Evolutionary conservation across 2,329 filamentous ascomycete genomes (phyloP).

Genomic region (Scleromitrula shiraiana): DNA sequence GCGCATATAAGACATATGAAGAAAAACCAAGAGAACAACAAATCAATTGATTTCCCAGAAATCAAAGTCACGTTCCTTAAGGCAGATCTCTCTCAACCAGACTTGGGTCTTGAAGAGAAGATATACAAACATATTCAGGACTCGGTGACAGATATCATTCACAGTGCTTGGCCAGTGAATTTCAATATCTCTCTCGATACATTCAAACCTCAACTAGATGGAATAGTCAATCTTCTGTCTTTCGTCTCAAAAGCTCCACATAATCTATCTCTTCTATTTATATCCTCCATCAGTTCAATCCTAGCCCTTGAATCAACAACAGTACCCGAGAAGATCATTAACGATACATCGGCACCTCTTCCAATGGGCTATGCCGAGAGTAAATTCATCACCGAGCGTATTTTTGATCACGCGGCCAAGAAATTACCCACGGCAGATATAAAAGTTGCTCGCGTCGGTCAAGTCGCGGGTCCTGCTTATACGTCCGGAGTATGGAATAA

Average conservation of each 20-base stretch:
- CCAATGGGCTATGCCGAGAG: slow-evolving; percentile 23
- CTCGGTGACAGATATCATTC: slow-evolving; percentile 14
- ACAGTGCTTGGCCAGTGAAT: slow-evolving; percentile 33
- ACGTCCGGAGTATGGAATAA: not conserved
- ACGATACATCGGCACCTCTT: slow-evolving; percentile 6
- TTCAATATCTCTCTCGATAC: slow-evolving; percentile 28
- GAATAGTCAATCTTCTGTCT: slow-evolving; percentile 33
- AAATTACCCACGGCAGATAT: slow-evolving; percentile 31
- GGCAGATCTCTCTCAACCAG: slow-evolving; percentile 37
- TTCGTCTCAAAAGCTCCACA: slow-evolving; percentile 8
- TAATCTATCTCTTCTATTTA: slow-evolving; percentile 21
- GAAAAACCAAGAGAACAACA: slow-evolving; percentile 11
- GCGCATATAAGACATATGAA: slow-evolving; percentile 3
- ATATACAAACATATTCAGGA: slow-evolving; percentile 12
- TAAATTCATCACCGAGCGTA: slow-evolving; percentile 28
- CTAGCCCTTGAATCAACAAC: slow-evolving; percentile 14
- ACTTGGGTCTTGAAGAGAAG: slow-evolving; percentile 37
- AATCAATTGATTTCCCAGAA: not conserved
- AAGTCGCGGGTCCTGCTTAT: slow-evolving; percentile 34
- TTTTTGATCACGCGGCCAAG: slow-evolving; percentile 34
- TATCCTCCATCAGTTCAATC: slow-evolving; percentile 23
- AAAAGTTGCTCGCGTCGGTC: slow-evolving; percentile 38
- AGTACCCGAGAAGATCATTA: not conserved
- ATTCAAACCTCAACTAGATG: slow-evolving; percentile 31
- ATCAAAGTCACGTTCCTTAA: slow-evolving; percentile 39